Percentiles rank a stretch among this genome's conserved stretches.
phyloP scores from a whole-genome alignment of 225 moss, liverwort and hornwort species.

The Marchantia polymorpha region DNA sequence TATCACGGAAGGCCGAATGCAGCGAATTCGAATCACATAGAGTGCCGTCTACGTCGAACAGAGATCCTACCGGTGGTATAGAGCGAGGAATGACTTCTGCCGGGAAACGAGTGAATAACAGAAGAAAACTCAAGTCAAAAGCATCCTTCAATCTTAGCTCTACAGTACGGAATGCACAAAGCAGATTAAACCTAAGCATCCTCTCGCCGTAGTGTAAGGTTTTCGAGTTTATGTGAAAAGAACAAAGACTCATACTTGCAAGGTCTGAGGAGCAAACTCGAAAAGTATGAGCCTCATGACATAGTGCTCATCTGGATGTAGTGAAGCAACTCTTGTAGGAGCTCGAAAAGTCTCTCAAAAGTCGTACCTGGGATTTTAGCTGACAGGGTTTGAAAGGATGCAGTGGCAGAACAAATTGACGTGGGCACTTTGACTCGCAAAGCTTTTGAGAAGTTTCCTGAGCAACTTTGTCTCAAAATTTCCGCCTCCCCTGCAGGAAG shows the following conservation, averaged over 20 bases:
- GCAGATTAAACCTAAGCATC: neutral
- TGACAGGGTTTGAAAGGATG: slow-evolving; percentile 7
- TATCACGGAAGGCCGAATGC: slow-evolving; percentile 71
- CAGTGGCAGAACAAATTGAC: neutral
- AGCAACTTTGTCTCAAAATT: neutral
- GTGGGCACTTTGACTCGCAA: neutral
- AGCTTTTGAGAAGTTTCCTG: neutral
- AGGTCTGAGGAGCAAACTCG: neutral
- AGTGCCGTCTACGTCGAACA: slow-evolving; percentile 97
- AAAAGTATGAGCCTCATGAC: neutral
- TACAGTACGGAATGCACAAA: neutral
- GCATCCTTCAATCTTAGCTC: neutral
- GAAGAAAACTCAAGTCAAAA: neutral
- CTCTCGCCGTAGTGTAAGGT: neutral
- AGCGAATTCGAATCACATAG: slow-evolving; percentile 68
- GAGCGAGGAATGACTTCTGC: slow-evolving; percentile 50
- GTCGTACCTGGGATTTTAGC: slow-evolving; percentile 8
- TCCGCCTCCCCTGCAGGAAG: neutral
- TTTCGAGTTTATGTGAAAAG: neutral
- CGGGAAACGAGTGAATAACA: neutral
- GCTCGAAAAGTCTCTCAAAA: no score
- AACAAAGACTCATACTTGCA: neutral
- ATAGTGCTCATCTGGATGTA: neutral
- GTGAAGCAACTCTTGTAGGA: neutral
- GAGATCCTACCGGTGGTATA: slow-evolving; percentile 48